phyloP scores from a whole-genome alignment of 1,139 yeast species.

The Geotrichum restrictum region DNA sequence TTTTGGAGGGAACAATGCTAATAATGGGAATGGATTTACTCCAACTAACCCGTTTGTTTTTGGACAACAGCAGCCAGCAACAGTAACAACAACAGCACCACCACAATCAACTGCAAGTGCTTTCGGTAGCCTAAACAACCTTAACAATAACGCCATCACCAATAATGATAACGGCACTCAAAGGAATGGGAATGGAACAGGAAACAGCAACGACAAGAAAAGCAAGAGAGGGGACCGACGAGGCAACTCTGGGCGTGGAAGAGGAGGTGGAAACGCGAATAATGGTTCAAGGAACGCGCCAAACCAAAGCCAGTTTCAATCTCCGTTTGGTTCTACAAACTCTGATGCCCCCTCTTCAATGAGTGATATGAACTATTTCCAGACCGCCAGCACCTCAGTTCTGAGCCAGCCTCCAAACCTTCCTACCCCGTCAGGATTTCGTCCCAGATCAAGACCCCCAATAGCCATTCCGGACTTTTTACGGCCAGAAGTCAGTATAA shows the following conservation, averaged over 20 bases:
- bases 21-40: slow-evolving; percentile 1
- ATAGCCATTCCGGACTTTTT: slow-evolving; percentile 11
- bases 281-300: slow-evolving; percentile 6
- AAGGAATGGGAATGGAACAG: not conserved
- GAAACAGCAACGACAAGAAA: not conserved
- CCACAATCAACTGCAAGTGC: slow-evolving; percentile 5
- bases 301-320: not conserved
- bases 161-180: not conserved
- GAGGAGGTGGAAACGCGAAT: slow-evolving; percentile 7
- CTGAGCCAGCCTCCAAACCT: slow-evolving; percentile 16
- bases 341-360: not conserved
- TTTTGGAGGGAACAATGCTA: slow-evolving; percentile 12
- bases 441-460: slow-evolving; percentile 10
- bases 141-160: not conserved
- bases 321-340: slow-evolving; percentile 4
- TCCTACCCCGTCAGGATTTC: slow-evolving; percentile 22
- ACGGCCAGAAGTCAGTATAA: slow-evolving; percentile 5
- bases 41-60: slow-evolving; percentile 10
- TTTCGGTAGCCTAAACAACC: slow-evolving; percentile 3
- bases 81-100: not conserved
- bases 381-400: slow-evolving; percentile 11
- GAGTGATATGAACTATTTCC: slow-evolving; percentile 16
- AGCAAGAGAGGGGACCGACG: not conserved
- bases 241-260: slow-evolving; percentile 11
- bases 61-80: no score